Evolutionary conservation across 169 alveolate species (phyloP).

Genomic region (Theileria annulata): DNA sequence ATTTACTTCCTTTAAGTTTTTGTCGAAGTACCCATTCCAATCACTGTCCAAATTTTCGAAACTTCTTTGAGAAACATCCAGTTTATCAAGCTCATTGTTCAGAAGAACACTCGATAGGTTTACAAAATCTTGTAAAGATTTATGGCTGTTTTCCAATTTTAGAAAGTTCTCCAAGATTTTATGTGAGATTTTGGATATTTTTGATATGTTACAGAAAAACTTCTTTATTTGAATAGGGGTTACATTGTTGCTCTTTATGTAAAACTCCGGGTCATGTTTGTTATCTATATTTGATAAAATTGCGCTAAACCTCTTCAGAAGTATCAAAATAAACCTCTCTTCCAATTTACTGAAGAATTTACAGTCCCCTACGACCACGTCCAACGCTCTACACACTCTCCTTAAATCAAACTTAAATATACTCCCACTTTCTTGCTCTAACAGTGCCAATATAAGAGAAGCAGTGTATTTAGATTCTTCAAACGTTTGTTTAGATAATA

Average conservation of each 20-base stretch:
- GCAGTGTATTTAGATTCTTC: neutral
- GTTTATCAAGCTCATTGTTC: neutral
- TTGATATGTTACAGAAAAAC: constrained; percentile 6
- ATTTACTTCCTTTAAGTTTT: neutral
- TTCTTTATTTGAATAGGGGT: constrained; percentile 3
- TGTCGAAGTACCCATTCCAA: neutral
- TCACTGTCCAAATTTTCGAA: neutral
- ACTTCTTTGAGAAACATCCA: neutral
- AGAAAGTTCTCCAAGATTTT: neutral
- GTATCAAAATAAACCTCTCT: constrained; percentile 21
- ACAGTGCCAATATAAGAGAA: constrained; percentile 9
- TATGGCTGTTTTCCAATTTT: neutral
- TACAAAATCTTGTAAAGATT: neutral
- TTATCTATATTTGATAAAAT: neutral
- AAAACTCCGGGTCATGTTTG: neutral
- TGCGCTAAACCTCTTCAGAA: constrained; percentile 3
- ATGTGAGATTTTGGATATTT: constrained; percentile 2
- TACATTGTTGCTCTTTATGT: neutral
- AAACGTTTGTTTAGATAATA: neutral
- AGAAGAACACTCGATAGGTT: neutral
- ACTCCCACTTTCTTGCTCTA: neutral
- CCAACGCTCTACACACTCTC: constrained; percentile 20
- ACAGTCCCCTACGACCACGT: constrained; percentile 9
- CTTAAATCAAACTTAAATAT: constrained; percentile 12
- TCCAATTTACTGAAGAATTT: constrained; percentile 28